Conservation (phyloP, 495 filamentous ascomycete genomes). For the Articulospora tetracladia region DNA sequence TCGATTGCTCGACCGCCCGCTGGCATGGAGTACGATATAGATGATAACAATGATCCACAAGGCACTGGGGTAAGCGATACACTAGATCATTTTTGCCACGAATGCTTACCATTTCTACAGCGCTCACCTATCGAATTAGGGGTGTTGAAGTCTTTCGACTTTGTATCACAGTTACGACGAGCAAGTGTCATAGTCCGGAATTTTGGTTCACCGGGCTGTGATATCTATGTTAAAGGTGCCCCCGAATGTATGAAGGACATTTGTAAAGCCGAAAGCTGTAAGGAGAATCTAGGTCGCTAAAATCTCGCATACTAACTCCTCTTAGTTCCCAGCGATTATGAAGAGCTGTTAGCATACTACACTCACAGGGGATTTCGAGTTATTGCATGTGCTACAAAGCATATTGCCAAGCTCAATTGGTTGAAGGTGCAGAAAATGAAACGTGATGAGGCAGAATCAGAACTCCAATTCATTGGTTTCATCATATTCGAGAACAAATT, state of each 20-base stretch:
- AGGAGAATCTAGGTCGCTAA: conserved; percentile 30
- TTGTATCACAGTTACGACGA: conserved; percentile 90
- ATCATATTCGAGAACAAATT: conserved; percentile 99
- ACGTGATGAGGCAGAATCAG: conserved; percentile 74
- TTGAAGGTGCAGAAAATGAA: conserved; percentile 92
- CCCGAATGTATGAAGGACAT: conserved; percentile 96
- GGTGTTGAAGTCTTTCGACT: conserved; percentile 85
- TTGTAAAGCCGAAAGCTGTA: conserved; percentile 74
- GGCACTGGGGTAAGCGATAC: conserved; percentile 29
- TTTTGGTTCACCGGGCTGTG: conserved; percentile 73
- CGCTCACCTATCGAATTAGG: conserved; percentile 69
- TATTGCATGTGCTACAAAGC: conserved; percentile 93
- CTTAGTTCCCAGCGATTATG: conserved; percentile 82
- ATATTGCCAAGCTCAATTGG: conserved; percentile 83
- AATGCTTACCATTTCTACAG: not conserved
- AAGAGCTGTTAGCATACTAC: conserved; percentile 81
- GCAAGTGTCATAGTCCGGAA: conserved; percentile 89
- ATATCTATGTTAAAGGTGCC: conserved; percentile 93
- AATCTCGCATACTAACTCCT: conserved; percentile 9
- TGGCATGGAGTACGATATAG: conserved; percentile 51
- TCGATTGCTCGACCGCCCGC: conserved; percentile 81
- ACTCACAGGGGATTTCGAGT: conserved; percentile 95
- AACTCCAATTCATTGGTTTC: conserved; percentile 86
- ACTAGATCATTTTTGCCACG: conserved; percentile 8
- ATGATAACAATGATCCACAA: conserved; percentile 33